phyloP scores from a whole-genome alignment of 2,329 filamentous ascomycete species.

The Neodidymelliopsis sp. region DNA sequence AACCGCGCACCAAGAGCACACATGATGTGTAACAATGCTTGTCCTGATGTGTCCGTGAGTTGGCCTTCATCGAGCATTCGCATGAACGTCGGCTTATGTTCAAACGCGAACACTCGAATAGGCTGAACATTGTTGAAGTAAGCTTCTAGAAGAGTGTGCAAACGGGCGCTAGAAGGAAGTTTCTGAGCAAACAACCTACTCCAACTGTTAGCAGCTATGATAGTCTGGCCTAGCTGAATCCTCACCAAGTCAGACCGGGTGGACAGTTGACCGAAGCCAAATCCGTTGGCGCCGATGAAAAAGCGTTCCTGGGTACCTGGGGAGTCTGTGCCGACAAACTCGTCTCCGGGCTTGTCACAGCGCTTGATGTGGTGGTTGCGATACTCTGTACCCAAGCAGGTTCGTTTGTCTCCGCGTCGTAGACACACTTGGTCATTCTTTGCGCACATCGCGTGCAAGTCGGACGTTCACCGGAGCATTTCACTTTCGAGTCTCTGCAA shows the following conservation, averaged over 20 bases:
- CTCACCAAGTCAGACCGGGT: constrained; percentile 33
- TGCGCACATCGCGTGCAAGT: constrained; percentile 40
- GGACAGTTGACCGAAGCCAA: constrained; percentile 29
- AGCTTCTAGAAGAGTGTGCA: constrained; percentile 38
- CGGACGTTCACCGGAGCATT: constrained; percentile 43
- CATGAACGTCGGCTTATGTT: constrained; percentile 44
- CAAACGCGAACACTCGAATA: constrained; percentile 38
- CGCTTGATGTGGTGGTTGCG: constrained; percentile 18
- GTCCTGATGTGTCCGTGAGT: constrained; percentile 37
- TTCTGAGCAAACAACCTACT: constrained; percentile 34
- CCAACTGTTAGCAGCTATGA: neutral
- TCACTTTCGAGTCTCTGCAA: constrained; percentile 43
- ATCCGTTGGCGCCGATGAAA: constrained; percentile 19
- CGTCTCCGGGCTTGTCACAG: constrained; percentile 15
- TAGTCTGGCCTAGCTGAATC: neutral
- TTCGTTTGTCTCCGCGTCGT: constrained; percentile 40
- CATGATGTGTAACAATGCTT: constrained; percentile 44
- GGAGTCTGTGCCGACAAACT: constrained; percentile 25
- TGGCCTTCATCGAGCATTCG: constrained; percentile 44
- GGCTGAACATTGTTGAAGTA: constrained; percentile 45
- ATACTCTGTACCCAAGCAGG: constrained; percentile 44
- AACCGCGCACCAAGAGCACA: constrained; percentile 41
- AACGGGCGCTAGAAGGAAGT: constrained; percentile 31
- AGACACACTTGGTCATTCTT: constrained; percentile 32
- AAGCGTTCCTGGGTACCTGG: constrained; percentile 20